These are phyloP conservation scores for Periconia macrospinosa DNA, from an alignment of 2,329 filamentous ascomycete species.

Conservation along the genomic window DNA sequence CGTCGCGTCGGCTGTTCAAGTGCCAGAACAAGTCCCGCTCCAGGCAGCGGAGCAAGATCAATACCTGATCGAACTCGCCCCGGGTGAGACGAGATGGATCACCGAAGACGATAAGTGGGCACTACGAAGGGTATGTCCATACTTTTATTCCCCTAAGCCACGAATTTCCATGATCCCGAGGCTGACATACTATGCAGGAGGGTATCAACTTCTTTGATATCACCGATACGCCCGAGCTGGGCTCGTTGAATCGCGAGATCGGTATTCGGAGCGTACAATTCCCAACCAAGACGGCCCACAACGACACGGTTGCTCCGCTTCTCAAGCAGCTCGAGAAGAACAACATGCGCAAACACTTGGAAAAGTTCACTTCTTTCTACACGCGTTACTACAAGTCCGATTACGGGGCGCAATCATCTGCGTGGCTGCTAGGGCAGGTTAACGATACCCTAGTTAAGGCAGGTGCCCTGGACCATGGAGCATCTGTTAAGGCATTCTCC, in stretches of 20 bases:
- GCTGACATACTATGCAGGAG: constrained; percentile 61
- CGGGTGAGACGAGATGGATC: constrained; percentile 81
- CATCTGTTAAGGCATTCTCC: constrained; percentile 71
- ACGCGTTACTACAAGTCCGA: constrained; percentile 81
- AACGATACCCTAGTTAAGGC: constrained; percentile 70
- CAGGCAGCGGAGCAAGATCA: constrained; percentile 35
- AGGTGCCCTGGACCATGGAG: constrained; percentile 67
- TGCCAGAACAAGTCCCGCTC: constrained; percentile 32
- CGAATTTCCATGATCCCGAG: neutral
- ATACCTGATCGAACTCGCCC: constrained; percentile 77
- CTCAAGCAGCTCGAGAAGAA: constrained; percentile 70
- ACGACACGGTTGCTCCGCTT: constrained; percentile 68
- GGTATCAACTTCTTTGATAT: constrained; percentile 94
- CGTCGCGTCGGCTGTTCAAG: constrained; percentile 28
- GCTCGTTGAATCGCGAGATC: constrained; percentile 43
- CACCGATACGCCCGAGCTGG: constrained; percentile 71
- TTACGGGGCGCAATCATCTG: constrained; percentile 79
- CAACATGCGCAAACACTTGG: constrained; percentile 76
- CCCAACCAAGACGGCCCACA: constrained; percentile 66
- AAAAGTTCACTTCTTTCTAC: constrained; percentile 77
- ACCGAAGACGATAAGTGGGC: constrained; percentile 96
- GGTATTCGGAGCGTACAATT: constrained; percentile 58
- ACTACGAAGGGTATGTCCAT: constrained; percentile 69
- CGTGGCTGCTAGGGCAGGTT: constrained; percentile 81
- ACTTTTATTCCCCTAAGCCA: neutral